Percentiles rank a stretch among this genome's conserved stretches.
Evolutionary conservation across 2,329 filamentous ascomycete genomes (phyloP).

Genomic region (Cordyceps farinosa): DNA sequence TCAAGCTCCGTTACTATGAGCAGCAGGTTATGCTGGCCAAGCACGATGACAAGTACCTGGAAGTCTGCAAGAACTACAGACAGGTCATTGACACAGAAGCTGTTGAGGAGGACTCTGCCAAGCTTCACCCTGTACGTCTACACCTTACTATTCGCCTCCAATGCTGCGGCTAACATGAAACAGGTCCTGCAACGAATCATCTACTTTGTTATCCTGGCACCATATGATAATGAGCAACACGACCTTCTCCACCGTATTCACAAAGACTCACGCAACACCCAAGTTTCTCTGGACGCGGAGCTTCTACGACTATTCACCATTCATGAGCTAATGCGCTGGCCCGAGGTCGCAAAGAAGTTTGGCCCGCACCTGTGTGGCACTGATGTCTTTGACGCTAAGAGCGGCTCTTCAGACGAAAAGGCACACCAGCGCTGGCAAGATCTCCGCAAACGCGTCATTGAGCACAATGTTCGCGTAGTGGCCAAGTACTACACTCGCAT

Average conservation of each 20-base stretch:
- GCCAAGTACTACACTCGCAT: constrained; percentile 99
- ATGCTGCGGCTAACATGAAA: constrained; percentile 20
- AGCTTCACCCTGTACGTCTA: constrained; percentile 73
- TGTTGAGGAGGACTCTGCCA: constrained; percentile 82
- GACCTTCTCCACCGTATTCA: constrained; percentile 93
- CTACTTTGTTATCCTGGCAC: constrained; percentile 94
- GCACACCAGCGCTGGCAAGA: constrained; percentile 87
- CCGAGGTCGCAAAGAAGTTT: constrained; percentile 83
- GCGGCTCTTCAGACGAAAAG: constrained; percentile 70
- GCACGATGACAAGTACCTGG: constrained; percentile 95
- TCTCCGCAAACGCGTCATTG: constrained; percentile 94
- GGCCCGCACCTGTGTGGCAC: constrained; percentile 83
- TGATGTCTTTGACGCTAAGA: constrained; percentile 77
- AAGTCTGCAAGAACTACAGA: constrained; percentile 96
- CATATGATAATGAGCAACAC: constrained; percentile 97
- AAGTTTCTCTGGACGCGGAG: constrained; percentile 75
- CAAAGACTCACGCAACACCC: constrained; percentile 74
- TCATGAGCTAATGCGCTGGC: constrained; percentile 97
- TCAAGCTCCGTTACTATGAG: constrained; percentile 95
- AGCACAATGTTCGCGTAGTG: constrained; percentile 96
- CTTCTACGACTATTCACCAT: constrained; percentile 93
- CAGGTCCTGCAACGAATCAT: constrained; percentile 91
- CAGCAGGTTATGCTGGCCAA: constrained; percentile 95
- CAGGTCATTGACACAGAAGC: constrained; percentile 95
- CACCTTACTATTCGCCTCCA: neutral